A percentile compares a stretch with the other conserved stretches of the same genome.
These are phyloP conservation scores for Salvia hispanica DNA, from an alignment of 257 asterid species.

Conservation along the genomic window DNA sequence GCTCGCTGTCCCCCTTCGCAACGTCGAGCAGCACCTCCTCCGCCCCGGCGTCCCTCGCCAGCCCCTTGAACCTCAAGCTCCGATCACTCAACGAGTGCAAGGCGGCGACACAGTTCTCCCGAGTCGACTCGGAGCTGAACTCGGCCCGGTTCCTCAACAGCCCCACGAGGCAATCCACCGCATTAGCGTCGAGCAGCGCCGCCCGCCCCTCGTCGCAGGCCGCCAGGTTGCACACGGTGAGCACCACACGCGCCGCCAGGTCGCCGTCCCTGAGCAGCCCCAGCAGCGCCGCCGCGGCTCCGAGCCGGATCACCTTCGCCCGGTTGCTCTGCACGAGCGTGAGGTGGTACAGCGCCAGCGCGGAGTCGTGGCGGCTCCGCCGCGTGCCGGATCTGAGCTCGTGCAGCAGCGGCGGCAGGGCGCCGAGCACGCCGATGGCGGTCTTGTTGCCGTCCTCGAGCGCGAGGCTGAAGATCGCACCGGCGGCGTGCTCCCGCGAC, in stretches of 20 bases:
- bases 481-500: slow-evolving; percentile 88
- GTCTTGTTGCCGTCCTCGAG: slow-evolving; percentile 75
- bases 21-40: slow-evolving; percentile 64
- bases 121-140: slow-evolving; percentile 60
- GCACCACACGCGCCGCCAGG: slow-evolving; percentile 63
- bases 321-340: slow-evolving; percentile 72
- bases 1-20: slow-evolving; percentile 55
- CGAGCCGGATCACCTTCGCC: slow-evolving; percentile 56
- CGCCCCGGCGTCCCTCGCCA: slow-evolving; percentile 63
- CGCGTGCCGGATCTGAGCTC: slow-evolving; percentile 69
- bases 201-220: slow-evolving; percentile 67
- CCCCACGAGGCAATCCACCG: slow-evolving; percentile 58
- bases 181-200: slow-evolving; percentile 68
- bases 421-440: slow-evolving; percentile 84
- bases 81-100: slow-evolving; percentile 71
- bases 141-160: slow-evolving; percentile 50
- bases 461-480: slow-evolving; percentile 83
- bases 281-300: slow-evolving; percentile 53
- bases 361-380: slow-evolving; percentile 83
- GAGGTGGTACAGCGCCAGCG: slow-evolving; percentile 79
- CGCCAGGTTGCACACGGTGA: slow-evolving; percentile 84
- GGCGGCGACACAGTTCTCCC: slow-evolving; percentile 71
- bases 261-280: slow-evolving; percentile 55
- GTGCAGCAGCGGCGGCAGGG: slow-evolving; percentile 77
- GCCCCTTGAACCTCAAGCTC: slow-evolving; percentile 70